phyloP scores from a whole-genome alignment of 2,329 filamentous ascomycete species.

The Claviceps purpurea region DNA sequence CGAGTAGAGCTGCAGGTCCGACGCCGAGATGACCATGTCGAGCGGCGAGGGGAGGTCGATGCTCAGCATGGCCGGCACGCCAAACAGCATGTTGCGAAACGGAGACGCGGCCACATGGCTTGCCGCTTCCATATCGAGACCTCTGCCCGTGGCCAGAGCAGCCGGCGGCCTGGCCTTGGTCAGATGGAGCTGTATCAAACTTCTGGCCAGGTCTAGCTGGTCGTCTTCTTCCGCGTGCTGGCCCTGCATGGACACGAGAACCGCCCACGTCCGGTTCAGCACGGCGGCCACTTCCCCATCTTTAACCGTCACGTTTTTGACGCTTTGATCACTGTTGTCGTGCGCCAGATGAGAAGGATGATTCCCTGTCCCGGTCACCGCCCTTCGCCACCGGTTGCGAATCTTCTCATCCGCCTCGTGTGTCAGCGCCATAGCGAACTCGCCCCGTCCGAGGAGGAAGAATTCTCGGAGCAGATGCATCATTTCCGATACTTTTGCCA shows the following conservation, averaged over 20 bases:
- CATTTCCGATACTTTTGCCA: constrained; percentile 62
- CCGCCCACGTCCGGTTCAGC: constrained; percentile 64
- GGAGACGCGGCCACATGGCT: constrained; percentile 34
- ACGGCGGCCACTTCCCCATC: constrained; percentile 75
- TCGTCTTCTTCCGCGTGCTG: constrained; percentile 66
- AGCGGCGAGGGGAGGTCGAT: constrained; percentile 66
- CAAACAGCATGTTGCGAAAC: constrained; percentile 74
- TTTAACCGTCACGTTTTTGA: constrained; percentile 50
- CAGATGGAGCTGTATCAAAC: constrained; percentile 56
- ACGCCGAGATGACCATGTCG: constrained; percentile 69
- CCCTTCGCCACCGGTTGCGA: constrained; percentile 55
- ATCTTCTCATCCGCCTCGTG: constrained; percentile 73
- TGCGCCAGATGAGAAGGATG: constrained; percentile 28
- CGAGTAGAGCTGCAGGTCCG: constrained; percentile 69
- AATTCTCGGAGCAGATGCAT: constrained; percentile 72
- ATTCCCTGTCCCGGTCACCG: constrained; percentile 25
- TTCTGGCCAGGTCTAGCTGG: constrained; percentile 67
- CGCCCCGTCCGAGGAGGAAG: constrained; percentile 74
- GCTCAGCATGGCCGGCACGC: constrained; percentile 53
- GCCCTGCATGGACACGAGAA: constrained; percentile 61
- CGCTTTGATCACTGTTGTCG: constrained; percentile 35
- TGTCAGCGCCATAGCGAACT: constrained; percentile 81
- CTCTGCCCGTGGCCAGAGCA: constrained; percentile 23
- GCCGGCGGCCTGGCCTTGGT: constrained; percentile 32
- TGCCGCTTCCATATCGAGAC: constrained; percentile 18